phyloP scores from a whole-genome alignment of 139 green algal species.

The Chlamydomonas applanata region DNA sequence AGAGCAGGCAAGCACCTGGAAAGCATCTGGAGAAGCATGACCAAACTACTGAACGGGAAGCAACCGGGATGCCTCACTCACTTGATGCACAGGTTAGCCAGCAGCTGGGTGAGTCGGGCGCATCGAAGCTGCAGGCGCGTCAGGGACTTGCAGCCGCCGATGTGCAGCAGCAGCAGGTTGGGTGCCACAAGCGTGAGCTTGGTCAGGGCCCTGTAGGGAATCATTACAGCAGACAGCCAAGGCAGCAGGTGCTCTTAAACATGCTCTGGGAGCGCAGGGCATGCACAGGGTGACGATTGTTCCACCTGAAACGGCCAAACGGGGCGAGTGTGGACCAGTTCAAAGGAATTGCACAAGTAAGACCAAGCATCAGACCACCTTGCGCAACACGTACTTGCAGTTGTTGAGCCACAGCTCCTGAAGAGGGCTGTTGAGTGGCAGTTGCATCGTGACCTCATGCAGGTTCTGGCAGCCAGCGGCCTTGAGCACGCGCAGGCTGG shows the following conservation, averaged over 20 bases:
- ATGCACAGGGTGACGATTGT: no score
- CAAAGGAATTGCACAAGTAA: no score
- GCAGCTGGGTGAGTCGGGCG: constrained; percentile 30
- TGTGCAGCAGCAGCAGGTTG: constrained; percentile 37
- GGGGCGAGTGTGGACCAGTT: no score
- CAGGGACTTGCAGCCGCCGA: constrained; percentile 34
- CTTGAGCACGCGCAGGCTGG: constrained; percentile 36
- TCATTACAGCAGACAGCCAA: neutral
- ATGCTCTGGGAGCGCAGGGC: no score
- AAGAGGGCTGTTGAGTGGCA: constrained; percentile 33
- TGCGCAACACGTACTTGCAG: constrained; percentile 26
- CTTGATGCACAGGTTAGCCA: constrained; percentile 43
- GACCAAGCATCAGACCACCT: no score
- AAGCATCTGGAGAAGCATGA: neutral
- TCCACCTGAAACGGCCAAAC: no score
- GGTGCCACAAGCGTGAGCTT: constrained; percentile 37
- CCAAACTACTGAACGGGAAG: no score
- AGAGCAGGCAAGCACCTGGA: neutral
- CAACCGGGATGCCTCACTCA: no score
- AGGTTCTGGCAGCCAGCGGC: constrained; percentile 40
- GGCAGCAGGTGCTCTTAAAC: no score
- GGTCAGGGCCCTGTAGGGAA: constrained; percentile 10
- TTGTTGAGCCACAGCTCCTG: constrained; percentile 40
- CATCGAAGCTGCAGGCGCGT: constrained; percentile 27
- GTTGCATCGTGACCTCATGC: constrained; percentile 42